These are phyloP conservation scores for Phanerodontia chrysosporium DNA, from an alignment of 768 basidiomycete species.

Conservation along the genomic window DNA sequence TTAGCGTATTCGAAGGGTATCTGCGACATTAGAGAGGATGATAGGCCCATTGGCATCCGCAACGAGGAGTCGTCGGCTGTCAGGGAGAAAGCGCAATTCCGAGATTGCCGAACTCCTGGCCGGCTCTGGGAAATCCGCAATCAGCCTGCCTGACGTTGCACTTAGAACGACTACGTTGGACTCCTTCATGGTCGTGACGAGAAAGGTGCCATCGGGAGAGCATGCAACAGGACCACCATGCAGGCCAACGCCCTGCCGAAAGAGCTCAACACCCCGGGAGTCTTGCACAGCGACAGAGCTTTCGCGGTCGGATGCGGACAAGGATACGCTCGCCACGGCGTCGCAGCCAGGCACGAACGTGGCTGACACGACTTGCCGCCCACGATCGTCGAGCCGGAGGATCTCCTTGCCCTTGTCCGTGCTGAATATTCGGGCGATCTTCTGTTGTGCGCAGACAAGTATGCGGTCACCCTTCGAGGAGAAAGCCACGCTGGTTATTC, in stretches of 20 bases:
- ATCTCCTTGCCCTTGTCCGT: too few species aligned
- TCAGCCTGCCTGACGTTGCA: neutral
- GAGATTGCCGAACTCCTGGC: neutral
- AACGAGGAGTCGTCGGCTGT: conserved; percentile 9
- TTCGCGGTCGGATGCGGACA: too few species aligned
- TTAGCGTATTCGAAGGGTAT: neutral
- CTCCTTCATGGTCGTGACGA: neutral
- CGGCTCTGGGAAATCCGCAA: neutral
- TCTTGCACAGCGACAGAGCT: too few species aligned
- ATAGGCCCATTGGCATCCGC: neutral
- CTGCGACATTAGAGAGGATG: neutral
- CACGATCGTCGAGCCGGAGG: too few species aligned
- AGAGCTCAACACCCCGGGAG: neutral
- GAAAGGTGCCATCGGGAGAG: neutral
- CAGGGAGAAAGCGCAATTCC: conserved; percentile 5
- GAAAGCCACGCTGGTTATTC: neutral
- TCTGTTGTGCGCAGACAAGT: too few species aligned
- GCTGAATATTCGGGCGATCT: too few species aligned
- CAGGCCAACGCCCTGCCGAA: neutral
- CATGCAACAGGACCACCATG: neutral
- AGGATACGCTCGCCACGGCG: too few species aligned
- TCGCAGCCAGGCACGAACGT: too few species aligned
- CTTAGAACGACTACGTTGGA: neutral
- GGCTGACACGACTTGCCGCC: too few species aligned
- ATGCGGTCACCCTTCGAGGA: neutral